Evolutionary conservation across 2,329 filamentous ascomycete species (phyloP).

Genomic region (Paecilomyces sp.): DNA sequence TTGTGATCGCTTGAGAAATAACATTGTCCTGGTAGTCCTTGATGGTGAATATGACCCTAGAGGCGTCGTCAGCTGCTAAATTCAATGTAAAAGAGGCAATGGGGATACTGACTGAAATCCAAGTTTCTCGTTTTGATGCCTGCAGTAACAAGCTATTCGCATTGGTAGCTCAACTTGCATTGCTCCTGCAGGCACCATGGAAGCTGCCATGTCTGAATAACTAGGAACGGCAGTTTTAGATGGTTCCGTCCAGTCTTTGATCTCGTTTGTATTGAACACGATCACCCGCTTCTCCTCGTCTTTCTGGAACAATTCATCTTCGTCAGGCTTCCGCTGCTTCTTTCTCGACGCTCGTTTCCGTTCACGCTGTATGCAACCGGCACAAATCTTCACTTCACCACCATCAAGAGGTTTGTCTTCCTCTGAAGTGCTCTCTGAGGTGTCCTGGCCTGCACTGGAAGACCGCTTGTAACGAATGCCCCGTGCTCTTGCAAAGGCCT

Average conservation of each 20-base stretch:
- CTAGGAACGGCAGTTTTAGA: constrained; percentile 47
- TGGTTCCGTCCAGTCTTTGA: constrained; percentile 72
- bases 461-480: constrained; percentile 31
- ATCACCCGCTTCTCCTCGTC: constrained; percentile 76
- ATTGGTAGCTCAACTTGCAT: constrained; percentile 81
- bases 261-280: constrained; percentile 83
- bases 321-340: constrained; percentile 86
- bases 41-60: constrained; percentile 81
- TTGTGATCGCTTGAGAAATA: constrained; percentile 76
- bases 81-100: not conserved
- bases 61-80: constrained; percentile 12
- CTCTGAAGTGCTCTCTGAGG: constrained; percentile 51
- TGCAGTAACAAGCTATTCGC: constrained; percentile 95
- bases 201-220: constrained; percentile 25
- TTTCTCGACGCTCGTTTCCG: constrained; percentile 85
- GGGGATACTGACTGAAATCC: constrained; percentile 59
- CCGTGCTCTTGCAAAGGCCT: constrained; percentile 57
- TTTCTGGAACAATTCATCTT: constrained; percentile 78
- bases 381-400: constrained; percentile 88
- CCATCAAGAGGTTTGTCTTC: constrained; percentile 73
- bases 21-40: constrained; percentile 72
- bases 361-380: constrained; percentile 85
- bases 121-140: constrained; percentile 87
- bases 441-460: constrained; percentile 30
- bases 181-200: constrained; percentile 45